These are phyloP conservation scores for Trichophyton equinum DNA, from an alignment of 2,329 filamentous ascomycete genomes.

Conservation along the genomic window DNA sequence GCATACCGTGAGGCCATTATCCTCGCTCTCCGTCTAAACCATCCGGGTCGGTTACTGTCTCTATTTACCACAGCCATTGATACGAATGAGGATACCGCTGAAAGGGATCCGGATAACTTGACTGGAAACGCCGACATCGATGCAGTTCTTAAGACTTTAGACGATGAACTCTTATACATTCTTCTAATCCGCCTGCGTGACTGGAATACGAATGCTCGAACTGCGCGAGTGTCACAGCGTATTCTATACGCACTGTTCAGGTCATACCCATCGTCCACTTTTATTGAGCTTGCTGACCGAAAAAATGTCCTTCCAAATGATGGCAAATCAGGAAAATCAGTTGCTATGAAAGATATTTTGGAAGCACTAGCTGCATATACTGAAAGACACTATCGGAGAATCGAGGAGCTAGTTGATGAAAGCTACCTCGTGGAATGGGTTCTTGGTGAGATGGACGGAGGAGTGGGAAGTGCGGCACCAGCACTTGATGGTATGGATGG, in stretches of 20 bases:
- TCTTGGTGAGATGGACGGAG: constrained; percentile 76
- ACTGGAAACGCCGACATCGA: constrained; percentile 52
- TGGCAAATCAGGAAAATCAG: constrained; percentile 21
- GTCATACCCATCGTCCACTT: constrained; percentile 64
- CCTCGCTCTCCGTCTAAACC: constrained; percentile 83
- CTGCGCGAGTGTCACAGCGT: constrained; percentile 70
- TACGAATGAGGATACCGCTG: constrained; percentile 23
- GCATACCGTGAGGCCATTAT: constrained; percentile 90
- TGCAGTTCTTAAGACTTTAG: constrained; percentile 63
- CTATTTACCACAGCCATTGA: constrained; percentile 73
- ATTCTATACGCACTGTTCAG: constrained; percentile 69
- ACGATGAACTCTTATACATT: constrained; percentile 72
- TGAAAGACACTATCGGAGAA: constrained; percentile 77
- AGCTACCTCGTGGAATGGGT: constrained; percentile 92
- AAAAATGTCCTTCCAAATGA: constrained; percentile 7
- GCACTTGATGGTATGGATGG: constrained; percentile 18
- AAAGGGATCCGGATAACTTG: constrained; percentile 22
- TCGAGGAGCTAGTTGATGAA: constrained; percentile 85
- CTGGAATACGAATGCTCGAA: constrained; percentile 94
- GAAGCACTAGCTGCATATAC: constrained; percentile 84
- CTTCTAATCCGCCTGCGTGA: constrained; percentile 74
- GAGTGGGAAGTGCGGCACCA: constrained; percentile 26
- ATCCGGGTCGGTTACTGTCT: constrained; percentile 72
- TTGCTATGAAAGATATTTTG: constrained; percentile 64
- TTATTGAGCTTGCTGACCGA: constrained; percentile 52